A percentile compares a stretch with the other conserved stretches of the same genome.
Evolutionary conservation across 345 rosid genomes (phyloP).

Genomic region (Eutrema japonicum): DNA sequence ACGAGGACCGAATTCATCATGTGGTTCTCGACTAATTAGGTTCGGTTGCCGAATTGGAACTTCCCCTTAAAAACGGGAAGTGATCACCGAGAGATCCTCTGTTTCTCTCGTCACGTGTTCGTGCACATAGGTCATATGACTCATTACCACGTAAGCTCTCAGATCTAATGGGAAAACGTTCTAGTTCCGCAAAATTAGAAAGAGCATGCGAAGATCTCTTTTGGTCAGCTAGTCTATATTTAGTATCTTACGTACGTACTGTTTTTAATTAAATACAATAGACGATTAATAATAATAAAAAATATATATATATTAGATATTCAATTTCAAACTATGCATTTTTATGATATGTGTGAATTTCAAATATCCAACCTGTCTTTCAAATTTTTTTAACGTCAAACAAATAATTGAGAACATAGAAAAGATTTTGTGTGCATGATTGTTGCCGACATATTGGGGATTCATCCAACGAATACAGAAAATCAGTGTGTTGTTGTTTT

Average conservation of each 20-base stretch:
- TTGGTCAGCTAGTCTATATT: not conserved
- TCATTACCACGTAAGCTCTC: slow-evolving; percentile 13
- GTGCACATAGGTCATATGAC: slow-evolving; percentile 8
- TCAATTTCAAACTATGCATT: not conserved
- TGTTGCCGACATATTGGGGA: slow-evolving; percentile 46
- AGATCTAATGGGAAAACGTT: slow-evolving; percentile 6
- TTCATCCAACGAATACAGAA: slow-evolving; percentile 27
- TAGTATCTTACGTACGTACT: slow-evolving; percentile 2
- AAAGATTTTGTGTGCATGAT: slow-evolving; percentile 35
- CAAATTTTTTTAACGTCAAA: not conserved
- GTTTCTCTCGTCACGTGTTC: slow-evolving; percentile 13
- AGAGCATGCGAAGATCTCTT: slow-evolving; percentile 4
- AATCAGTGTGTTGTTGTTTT: slow-evolving; percentile 26
- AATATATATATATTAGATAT: too few relatives aligned
- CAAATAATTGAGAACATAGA: slow-evolving; percentile 2
- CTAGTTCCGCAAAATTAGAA: not conserved
- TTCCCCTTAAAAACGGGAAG: slow-evolving; percentile 12
- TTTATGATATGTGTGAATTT: not conserved
- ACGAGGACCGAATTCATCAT: slow-evolving; percentile 3
- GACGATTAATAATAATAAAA: not conserved
- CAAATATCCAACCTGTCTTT: not conserved
- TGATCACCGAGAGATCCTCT: not conserved
- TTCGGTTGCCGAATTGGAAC: slow-evolving; percentile 19
- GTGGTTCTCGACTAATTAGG: slow-evolving; percentile 22
- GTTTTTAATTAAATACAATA: slow-evolving; percentile 4